Evolutionary conservation across 495 filamentous ascomycete genomes (phyloP), one percentile per base, ranked within the genome.

Genomic region (Beverwykella pulmonaria): DNA sequence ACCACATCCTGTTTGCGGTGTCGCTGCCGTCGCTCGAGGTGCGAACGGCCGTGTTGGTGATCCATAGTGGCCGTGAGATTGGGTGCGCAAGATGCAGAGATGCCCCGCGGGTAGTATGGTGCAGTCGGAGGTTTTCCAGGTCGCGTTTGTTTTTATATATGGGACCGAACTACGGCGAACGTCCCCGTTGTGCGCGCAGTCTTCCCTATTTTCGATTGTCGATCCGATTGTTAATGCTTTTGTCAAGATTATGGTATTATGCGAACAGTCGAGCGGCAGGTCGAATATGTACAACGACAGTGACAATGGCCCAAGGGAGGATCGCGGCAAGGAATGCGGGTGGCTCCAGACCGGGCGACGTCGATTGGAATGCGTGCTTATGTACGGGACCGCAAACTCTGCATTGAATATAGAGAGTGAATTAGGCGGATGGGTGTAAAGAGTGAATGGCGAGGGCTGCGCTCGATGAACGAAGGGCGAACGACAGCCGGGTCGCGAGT

Each of bases 381-480:
- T 36, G 53, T 48, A 58, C 39, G 29, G 59, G 19, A 22, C 20
- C 22, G 26, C n/a, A 44, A 8, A 26, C 53, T 39, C 20, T 48
- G 46, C 54, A 61, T 15, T 61, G 54, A 67, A 46, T 26, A 62
- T 5, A 67, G 63, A 41, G 69, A 71, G 69, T 30, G 68, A 67
- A 67, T 63, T 47, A 68, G 39, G 27, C 47, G 22, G 57, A 41
- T 27, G 26, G 23, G 39, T n/a, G 20, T 32, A 63, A 71, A 67
- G 68, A 71, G 68, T 59, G 68, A 59, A 62, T 66, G 61, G 69
- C 69, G 69, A 71, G 27, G 69, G 65, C 69, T 71, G 65, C 47
- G 65, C 48, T 71, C 64, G 69, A 68, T 71, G 61, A 71, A 71
- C 59, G 69, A 71, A 71, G 69, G 69, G 48, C 69, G 69, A 71